phyloP scores from a whole-genome alignment of 2,329 filamentous ascomycete species.

The Cadophora luteo-olivacea region DNA sequence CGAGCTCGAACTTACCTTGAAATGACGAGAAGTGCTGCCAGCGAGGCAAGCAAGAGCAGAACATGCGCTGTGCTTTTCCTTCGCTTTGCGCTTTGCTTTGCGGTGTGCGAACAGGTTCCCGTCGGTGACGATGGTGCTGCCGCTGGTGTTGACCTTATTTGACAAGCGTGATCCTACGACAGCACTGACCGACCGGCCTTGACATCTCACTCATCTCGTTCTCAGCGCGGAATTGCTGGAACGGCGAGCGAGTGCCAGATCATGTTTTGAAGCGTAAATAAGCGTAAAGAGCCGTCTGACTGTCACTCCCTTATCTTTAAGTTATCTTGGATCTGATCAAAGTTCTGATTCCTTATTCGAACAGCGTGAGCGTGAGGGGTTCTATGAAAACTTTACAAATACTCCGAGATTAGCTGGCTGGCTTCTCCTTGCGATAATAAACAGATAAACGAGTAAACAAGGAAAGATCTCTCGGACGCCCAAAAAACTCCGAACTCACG shows the following conservation, averaged over 20 bases:
- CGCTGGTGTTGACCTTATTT: slow-evolving; percentile 5
- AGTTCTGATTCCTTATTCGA: not conserved
- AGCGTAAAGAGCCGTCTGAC: slow-evolving; percentile 26
- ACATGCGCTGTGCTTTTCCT: not conserved
- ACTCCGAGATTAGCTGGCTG: not conserved
- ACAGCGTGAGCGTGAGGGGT: not conserved
- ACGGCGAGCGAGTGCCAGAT: slow-evolving; percentile 3
- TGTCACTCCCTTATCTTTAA: not conserved
- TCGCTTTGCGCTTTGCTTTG: not conserved
- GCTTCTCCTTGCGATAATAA: not conserved
- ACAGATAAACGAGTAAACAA: not conserved
- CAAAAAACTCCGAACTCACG: not conserved
- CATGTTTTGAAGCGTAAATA: slow-evolving; percentile 24
- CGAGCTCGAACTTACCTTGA: not conserved
- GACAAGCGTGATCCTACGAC: slow-evolving; percentile 2
- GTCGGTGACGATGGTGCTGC: not conserved
- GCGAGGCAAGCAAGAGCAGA: not conserved
- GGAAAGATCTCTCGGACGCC: not conserved
- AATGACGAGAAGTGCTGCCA: not conserved
- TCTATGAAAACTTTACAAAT: not conserved
- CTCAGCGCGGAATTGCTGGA: not conserved
- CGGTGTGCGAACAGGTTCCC: not conserved
- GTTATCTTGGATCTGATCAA: slow-evolving; percentile 19
- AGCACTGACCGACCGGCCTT: not conserved
- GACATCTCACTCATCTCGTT: not conserved